A percentile compares a stretch with the other conserved stretches of the same genome.
Conservation (phyloP, 2,329 filamentous ascomycete genomes). For the Fonsecaea erecta region DNA sequence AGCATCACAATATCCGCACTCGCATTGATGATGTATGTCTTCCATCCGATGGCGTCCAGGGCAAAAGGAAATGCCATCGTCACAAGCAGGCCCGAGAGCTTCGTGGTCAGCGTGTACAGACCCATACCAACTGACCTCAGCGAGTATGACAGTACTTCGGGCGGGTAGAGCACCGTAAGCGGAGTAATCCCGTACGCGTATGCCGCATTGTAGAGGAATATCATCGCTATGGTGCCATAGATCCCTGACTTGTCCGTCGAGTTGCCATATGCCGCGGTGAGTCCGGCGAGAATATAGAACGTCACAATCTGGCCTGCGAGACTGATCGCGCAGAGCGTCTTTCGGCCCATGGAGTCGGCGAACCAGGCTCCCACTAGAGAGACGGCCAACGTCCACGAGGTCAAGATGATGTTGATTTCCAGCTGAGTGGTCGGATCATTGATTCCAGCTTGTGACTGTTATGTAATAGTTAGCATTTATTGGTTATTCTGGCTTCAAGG, state of each 20-base stretch:
- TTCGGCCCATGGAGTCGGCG: constrained; percentile 51
- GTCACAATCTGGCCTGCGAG: constrained; percentile 49
- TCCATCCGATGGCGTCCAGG: constrained; percentile 51
- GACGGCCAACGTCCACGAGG: constrained; percentile 54
- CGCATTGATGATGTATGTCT: constrained; percentile 56
- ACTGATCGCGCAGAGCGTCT: constrained; percentile 42
- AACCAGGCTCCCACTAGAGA: constrained; percentile 52
- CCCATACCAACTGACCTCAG: constrained; percentile 38
- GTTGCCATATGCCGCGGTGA: constrained; percentile 52
- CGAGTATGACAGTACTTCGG: constrained; percentile 43
- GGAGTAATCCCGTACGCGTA: constrained; percentile 45
- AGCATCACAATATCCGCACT: constrained; percentile 50
- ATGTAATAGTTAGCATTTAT: neutral
- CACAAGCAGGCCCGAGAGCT: constrained; percentile 42
- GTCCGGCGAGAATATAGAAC: constrained; percentile 58
- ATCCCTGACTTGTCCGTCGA: constrained; percentile 47
- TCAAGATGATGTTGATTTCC: constrained; percentile 57
- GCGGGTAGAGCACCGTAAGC: constrained; percentile 44
- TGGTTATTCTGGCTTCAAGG: neutral
- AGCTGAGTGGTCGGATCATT: constrained; percentile 51
- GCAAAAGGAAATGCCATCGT: constrained; percentile 45
- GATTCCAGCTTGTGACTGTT: constrained; percentile 50
- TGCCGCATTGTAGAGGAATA: constrained; percentile 45
- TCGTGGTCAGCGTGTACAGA: constrained; percentile 11
- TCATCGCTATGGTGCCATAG: constrained; percentile 47